Evolutionary conservation across 1,284 basidiomycete species (phyloP).

Genomic region (Sporisorium graminicola): DNA sequence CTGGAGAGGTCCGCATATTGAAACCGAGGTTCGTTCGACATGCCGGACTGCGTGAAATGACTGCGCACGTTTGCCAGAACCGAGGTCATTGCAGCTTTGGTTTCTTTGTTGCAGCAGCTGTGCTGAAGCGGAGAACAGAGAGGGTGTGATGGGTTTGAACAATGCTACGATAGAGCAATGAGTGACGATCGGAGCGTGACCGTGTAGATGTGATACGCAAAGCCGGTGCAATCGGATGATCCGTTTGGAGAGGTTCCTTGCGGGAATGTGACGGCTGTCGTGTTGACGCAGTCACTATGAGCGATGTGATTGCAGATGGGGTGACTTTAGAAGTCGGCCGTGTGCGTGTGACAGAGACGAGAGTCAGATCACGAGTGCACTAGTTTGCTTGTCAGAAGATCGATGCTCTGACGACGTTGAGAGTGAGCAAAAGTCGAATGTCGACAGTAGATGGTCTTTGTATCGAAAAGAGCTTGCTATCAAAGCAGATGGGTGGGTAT

Average conservation of each 20-base stretch:
- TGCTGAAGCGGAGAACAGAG: neutral
- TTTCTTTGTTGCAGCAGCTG: slow-evolving; percentile 4
- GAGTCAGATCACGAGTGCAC: neutral
- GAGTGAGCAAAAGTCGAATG: neutral
- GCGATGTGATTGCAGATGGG: neutral
- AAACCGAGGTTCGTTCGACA: slow-evolving; percentile 46
- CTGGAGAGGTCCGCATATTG: slow-evolving; percentile 40
- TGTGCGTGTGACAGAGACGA: neutral
- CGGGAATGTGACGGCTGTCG: neutral
- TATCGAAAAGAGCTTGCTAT: neutral
- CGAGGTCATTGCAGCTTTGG: slow-evolving; percentile 43
- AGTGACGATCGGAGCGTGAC: neutral
- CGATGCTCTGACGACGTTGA: neutral
- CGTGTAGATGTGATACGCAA: neutral
- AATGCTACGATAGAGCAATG: slow-evolving; percentile 1
- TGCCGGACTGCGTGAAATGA: slow-evolving; percentile 43
- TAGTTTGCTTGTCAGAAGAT: neutral
- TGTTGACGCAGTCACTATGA: neutral
- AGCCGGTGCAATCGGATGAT: slow-evolving; percentile 11
- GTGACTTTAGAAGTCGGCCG: slow-evolving; percentile 2
- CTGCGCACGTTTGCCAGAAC: slow-evolving; percentile 46
- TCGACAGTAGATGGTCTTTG: neutral
- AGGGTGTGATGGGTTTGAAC: neutral
- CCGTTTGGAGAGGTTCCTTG: slow-evolving; percentile 1
- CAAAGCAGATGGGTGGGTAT: neutral